phyloP scores from a whole-genome alignment of 2,329 filamentous ascomycete species.

The Mycosphaerella sp. region DNA sequence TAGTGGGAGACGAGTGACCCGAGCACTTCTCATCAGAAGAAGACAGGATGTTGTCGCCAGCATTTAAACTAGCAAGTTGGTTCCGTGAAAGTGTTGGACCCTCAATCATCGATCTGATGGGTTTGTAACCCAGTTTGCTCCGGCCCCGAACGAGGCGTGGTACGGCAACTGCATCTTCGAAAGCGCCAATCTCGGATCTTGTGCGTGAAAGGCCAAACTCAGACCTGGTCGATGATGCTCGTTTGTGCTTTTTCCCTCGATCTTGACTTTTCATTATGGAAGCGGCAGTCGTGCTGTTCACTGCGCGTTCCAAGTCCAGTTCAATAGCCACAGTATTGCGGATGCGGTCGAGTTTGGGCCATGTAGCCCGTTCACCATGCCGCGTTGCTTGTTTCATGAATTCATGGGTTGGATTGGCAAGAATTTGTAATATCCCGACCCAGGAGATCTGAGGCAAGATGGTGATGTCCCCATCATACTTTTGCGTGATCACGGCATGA shows the following conservation, averaged over 20 bases:
- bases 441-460: conserved; percentile 76
- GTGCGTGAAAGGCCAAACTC: conserved; percentile 14
- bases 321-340: conserved; percentile 85
- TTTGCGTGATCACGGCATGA: conserved; percentile 72
- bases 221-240: conserved; percentile 19
- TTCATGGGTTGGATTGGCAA: conserved; percentile 76
- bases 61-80: neutral
- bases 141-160: conserved; percentile 16
- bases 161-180: conserved; percentile 1
- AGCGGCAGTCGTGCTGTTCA: conserved; percentile 41
- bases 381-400: conserved; percentile 79
- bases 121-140: conserved; percentile 2
- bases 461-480: conserved; percentile 91
- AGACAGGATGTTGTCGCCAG: conserved; percentile 13
- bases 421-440: conserved; percentile 65
- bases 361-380: conserved; percentile 78
- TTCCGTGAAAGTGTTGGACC: conserved; percentile 1
- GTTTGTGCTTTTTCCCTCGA: conserved; percentile 5
- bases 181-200: conserved; percentile 9
- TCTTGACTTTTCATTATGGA: conserved; percentile 39
- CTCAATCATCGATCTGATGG: conserved; percentile 20
- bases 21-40: conserved; percentile 23
- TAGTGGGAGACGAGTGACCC: conserved; percentile 21
- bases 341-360: conserved; percentile 82
- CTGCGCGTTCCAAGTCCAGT: conserved; percentile 60